Percentiles rank a stretch among this genome's conserved stretches.
Conservation (phyloP, 768 basidiomycete genomes). For the Mycena epipterygia region DNA sequence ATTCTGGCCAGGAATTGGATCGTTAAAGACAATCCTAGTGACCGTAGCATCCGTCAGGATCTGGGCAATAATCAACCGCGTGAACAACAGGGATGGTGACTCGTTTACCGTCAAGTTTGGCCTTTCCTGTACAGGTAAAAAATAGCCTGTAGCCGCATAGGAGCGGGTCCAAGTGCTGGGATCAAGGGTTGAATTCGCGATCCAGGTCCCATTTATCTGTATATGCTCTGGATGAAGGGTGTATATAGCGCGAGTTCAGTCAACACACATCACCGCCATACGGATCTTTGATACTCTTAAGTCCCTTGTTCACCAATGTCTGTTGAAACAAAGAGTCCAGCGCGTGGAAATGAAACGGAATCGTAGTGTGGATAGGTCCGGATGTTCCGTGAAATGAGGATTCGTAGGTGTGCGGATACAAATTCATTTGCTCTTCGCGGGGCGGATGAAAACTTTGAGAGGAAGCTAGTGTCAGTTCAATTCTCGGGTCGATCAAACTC, state of each 20-base stretch:
- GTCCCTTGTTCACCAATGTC: constrained; percentile 43
- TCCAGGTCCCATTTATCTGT: constrained; percentile 35
- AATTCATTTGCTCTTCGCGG: constrained; percentile 40
- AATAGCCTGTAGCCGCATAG: constrained; percentile 48
- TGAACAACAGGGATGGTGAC: neutral
- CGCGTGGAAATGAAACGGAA: constrained; percentile 42
- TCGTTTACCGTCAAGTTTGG: constrained; percentile 34
- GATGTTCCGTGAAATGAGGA: constrained; percentile 39
- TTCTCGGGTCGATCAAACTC: neutral
- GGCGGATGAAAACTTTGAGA: constrained; percentile 45
- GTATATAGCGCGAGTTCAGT: neutral
- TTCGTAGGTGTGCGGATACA: constrained; percentile 46
- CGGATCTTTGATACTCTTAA: constrained; percentile 43
- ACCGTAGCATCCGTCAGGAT: constrained; percentile 36
- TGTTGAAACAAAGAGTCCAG: constrained; percentile 42
- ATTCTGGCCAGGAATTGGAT: constrained; percentile 19
- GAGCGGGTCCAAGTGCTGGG: constrained; percentile 44
- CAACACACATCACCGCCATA: constrained; percentile 46
- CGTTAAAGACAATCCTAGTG: constrained; percentile 46
- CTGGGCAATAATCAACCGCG: constrained; percentile 30
- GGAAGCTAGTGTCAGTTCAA: neutral
- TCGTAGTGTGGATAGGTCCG: constrained; percentile 46
- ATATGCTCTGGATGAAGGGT: too few species aligned
- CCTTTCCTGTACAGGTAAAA: constrained; percentile 18
- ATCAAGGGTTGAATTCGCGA: constrained; percentile 41